Evolutionary conservation across 352 stramenopile genomes (phyloP), one percentile per base, ranked within the genome.

Genomic region (Globisporangium solare): DNA sequence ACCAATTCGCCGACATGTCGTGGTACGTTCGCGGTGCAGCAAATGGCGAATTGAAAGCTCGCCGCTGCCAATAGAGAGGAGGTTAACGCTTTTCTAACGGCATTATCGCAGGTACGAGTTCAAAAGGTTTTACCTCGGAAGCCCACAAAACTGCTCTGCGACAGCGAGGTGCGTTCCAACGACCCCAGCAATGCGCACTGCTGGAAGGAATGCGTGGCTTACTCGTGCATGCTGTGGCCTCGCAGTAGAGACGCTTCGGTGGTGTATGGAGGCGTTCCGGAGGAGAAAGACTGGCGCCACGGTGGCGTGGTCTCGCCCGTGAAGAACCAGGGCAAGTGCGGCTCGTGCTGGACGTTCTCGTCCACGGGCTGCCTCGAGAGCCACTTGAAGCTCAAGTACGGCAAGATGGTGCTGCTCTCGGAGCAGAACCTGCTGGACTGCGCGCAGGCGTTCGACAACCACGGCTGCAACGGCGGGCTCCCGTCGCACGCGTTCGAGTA

Each of bases 331-430:
- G 97, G 95, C 54, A 83, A 92, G 37, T 99, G 97, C 71, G 97
- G 97, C 51, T 98, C 94, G 46, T 99, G 97, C 82, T 99, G 97
- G 97, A 94, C 96, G 14, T 99, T 99, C 79, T 98, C 95, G 17
- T 96, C 97, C 12, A 99, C 97, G 14, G 97, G 97, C 15, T 92
- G 92, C 40, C 90, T 99, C 49, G 97, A 99, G 81, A 98, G 96
- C 59, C 94, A 97, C 68, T 73, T 97, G 58, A 98, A 95, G 67
- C 76, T 99, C 43, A 93, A 96, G 58, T 97, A 89, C 58, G 89
- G 88, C 18, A 74, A 95, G 61, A 88, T 98, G 10, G 74, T 93
- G 13, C 76, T 91, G 58, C 79, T 99, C 27, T 98, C 92, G 54
- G 97, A 99, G 77, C 97, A 99, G 73, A 95, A 99, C 61, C 79